phyloP scores from a whole-genome alignment of 1,284 basidiomycete genomes.

The Apiotrichum domesticum region DNA sequence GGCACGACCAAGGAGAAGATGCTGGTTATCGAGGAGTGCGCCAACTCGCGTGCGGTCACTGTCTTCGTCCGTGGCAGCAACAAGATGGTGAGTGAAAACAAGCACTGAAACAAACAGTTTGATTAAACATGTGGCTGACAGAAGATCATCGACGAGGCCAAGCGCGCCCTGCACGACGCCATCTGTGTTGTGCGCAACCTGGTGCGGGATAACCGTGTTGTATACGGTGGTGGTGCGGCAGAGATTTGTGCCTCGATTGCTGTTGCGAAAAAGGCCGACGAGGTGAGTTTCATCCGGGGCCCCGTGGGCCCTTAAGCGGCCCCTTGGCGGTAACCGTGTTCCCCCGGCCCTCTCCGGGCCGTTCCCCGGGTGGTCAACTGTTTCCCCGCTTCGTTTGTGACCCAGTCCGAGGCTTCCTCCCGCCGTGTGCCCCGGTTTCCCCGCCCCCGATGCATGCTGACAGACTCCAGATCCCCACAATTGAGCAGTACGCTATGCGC shows the following conservation, averaged over 20 bases:
- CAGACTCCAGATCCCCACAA: conserved; percentile 64
- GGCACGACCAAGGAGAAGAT: conserved; percentile 98
- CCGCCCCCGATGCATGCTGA: not conserved
- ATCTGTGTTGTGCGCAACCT: conserved; percentile 96
- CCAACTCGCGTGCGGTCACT: conserved; percentile 92
- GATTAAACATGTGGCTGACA: conserved; percentile 4
- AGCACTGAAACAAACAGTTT: not conserved
- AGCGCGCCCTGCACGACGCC: conserved; percentile 94
- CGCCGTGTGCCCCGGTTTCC: not conserved
- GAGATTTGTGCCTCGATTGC: conserved; percentile 94
- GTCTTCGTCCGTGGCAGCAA: conserved; percentile 96
- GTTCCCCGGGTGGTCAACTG: too few species aligned
- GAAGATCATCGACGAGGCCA: conserved; percentile 97
- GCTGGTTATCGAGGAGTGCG: conserved; percentile 98
- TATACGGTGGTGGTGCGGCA: conserved; percentile 95
- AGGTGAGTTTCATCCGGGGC: conserved; percentile 51
- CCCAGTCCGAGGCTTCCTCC: too few species aligned
- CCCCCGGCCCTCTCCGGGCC: not conserved
- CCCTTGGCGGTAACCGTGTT: conserved; percentile 1
- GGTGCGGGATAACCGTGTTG: conserved; percentile 90
- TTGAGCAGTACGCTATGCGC: conserved; percentile 99
- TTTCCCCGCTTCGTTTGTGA: too few species aligned
- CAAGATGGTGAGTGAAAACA: conserved; percentile 72
- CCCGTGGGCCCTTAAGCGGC: conserved; percentile 4
- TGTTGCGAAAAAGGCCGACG: conserved; percentile 88